phyloP scores from a whole-genome alignment of 768 basidiomycete species.

The Sutorius australiensis region DNA sequence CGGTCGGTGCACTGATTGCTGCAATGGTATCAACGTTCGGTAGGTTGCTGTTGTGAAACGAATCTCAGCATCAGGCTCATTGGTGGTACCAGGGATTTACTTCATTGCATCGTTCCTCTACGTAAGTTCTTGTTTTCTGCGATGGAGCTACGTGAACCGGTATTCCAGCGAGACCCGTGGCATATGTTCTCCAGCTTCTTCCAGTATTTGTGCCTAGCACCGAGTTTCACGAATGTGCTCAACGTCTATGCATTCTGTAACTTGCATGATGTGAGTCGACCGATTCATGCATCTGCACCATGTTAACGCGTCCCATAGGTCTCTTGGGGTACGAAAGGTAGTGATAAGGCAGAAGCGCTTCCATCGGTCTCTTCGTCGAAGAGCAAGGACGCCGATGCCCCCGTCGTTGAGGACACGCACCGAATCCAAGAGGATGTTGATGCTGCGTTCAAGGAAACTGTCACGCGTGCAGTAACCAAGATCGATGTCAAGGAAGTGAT shows the following conservation, averaged over 20 bases:
- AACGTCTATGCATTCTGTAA: slow-evolving; percentile 99
- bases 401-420: slow-evolving; percentile 83
- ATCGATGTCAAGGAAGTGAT: slow-evolving; percentile 57
- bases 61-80: slow-evolving; percentile 5
- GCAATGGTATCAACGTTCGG: slow-evolving; percentile 89
- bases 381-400: slow-evolving; percentile 64
- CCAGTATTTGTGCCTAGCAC: slow-evolving; percentile 87
- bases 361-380: slow-evolving; percentile 88
- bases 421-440: slow-evolving; percentile 87
- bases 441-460: slow-evolving; percentile 86
- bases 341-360: slow-evolving; percentile 88
- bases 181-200: slow-evolving; percentile 94
- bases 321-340: slow-evolving; percentile 94
- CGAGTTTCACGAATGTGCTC: slow-evolving; percentile 90
- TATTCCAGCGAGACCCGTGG: slow-evolving; percentile 87
- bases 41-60: slow-evolving; percentile 24
- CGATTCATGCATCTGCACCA: background rate
- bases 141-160: slow-evolving; percentile 4
- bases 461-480: slow-evolving; percentile 81
- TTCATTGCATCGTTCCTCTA: slow-evolving; percentile 81
- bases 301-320: slow-evolving; percentile 42
- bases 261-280: slow-evolving; percentile 69
- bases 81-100: slow-evolving; percentile 57
- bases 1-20: slow-evolving; percentile 77
- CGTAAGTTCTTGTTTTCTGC: slow-evolving; percentile 42